These are phyloP conservation scores for Ogataea polymorpha DNA, from an alignment of 805 yeast genomes.

Conservation along the genomic window DNA sequence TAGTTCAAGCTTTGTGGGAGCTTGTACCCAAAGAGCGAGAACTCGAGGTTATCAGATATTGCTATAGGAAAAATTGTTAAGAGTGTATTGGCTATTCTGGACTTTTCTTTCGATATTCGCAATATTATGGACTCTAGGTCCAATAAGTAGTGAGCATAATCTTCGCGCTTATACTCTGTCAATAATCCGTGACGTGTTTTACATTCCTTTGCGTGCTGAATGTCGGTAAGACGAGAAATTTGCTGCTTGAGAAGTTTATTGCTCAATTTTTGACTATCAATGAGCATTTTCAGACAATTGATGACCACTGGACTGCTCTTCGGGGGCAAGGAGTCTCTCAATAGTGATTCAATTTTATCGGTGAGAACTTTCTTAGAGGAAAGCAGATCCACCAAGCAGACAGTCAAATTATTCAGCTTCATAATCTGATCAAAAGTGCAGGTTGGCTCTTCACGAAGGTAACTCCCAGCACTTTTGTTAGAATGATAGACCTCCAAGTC, in stretches of 20 bases:
- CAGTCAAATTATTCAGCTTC: slow-evolving; percentile 39
- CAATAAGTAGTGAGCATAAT: slow-evolving; percentile 13
- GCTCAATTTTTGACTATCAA: slow-evolving; percentile 1
- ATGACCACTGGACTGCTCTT: background rate
- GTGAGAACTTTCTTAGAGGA: slow-evolving; percentile 17
- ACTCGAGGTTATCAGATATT: slow-evolving; percentile 23
- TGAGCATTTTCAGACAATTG: slow-evolving; percentile 1
- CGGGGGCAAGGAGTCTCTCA: background rate
- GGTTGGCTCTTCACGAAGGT: slow-evolving; percentile 21
- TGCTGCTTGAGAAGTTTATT: slow-evolving; percentile 3
- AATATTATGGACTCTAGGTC: slow-evolving; percentile 12
- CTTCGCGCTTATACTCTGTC: slow-evolving; percentile 8
- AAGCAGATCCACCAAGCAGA: slow-evolving; percentile 35
- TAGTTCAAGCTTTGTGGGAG: slow-evolving; percentile 24
- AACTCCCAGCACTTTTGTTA: slow-evolving; percentile 1
- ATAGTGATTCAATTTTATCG: slow-evolving; percentile 4
- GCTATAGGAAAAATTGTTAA: slow-evolving; percentile 33
- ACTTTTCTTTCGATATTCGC: slow-evolving; percentile 22
- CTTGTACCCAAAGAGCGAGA: slow-evolving; percentile 32
- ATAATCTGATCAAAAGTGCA: slow-evolving; percentile 40
- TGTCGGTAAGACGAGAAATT: background rate
- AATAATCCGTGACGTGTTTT: background rate
- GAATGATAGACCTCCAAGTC: slow-evolving; percentile 9
- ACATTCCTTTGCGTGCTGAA: slow-evolving; percentile 1
- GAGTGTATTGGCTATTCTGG: slow-evolving; percentile 24